phyloP scores from a whole-genome alignment of 2,329 filamentous ascomycete genomes.

The Madurella fahalii region DNA sequence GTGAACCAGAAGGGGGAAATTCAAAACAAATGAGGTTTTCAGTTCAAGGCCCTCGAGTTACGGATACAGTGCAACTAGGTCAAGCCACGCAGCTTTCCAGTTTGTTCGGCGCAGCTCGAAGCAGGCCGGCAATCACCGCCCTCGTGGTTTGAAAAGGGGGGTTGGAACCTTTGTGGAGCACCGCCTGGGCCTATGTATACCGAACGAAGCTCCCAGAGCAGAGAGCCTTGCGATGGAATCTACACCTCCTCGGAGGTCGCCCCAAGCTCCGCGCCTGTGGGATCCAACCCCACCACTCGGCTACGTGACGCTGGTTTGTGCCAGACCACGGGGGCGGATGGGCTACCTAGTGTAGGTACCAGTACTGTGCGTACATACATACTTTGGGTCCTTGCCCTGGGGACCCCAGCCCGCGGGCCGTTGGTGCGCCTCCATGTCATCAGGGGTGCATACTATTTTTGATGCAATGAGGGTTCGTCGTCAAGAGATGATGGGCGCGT shows the following conservation, averaged over 20 bases:
- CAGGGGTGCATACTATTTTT: not conserved
- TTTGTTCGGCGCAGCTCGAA: not conserved
- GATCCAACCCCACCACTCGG: conserved; percentile 4
- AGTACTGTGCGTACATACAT: no score
- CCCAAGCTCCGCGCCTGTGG: conserved; percentile 8
- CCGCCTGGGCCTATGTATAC: not conserved
- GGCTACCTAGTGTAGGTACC: no score
- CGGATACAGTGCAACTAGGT: not conserved
- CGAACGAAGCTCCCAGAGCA: not conserved
- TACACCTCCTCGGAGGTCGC: conserved; percentile 4
- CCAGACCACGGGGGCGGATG: conserved; percentile 4
- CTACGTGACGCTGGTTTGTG: conserved; percentile 7
- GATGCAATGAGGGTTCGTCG: conserved; percentile 5
- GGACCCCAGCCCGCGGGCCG: not conserved
- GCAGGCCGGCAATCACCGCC: not conserved
- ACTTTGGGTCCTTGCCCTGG: not conserved
- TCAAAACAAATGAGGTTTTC: not conserved
- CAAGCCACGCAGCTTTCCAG: conserved; percentile 1
- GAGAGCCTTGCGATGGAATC: not conserved
- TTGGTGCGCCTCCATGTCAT: not conserved
- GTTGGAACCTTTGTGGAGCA: conserved; percentile 9
- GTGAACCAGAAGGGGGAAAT: not conserved
- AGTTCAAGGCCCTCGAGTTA: no score
- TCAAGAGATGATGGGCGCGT: conserved; percentile 10
- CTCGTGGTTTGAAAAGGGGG: conserved; percentile 6